These are phyloP conservation scores for Suillus weaverae DNA, from an alignment of 768 basidiomycete species.

Conservation along the genomic window DNA sequence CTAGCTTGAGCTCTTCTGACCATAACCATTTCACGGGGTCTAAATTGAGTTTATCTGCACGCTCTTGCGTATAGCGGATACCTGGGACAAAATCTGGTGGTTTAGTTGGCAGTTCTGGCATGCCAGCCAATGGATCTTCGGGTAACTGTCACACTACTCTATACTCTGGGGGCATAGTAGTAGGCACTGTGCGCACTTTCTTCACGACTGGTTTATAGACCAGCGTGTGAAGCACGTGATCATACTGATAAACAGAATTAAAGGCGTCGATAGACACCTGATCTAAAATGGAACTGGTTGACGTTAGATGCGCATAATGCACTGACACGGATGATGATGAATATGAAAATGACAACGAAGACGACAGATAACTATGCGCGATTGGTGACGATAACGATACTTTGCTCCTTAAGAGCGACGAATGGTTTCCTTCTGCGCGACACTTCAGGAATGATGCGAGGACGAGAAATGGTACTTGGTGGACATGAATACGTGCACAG, in stretches of 20 bases:
- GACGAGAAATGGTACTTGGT: too few relatives aligned
- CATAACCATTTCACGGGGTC: too few relatives aligned
- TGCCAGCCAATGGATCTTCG: background rate
- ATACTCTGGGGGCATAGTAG: background rate
- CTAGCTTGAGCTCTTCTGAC: too few relatives aligned
- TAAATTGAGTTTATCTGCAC: too few relatives aligned
- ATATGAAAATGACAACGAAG: too few relatives aligned
- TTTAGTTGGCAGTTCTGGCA: background rate
- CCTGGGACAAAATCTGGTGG: background rate
- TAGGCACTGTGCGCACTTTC: background rate
- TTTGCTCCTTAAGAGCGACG: too few relatives aligned
- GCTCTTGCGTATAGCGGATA: too few relatives aligned
- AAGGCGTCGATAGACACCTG: background rate
- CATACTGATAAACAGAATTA: background rate
- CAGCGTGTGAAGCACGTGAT: background rate
- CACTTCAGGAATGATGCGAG: too few relatives aligned
- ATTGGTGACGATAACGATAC: too few relatives aligned
- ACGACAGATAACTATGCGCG: too few relatives aligned
- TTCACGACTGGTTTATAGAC: background rate
- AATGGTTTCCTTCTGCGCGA: too few relatives aligned
- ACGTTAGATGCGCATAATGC: background rate
- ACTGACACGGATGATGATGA: background rate
- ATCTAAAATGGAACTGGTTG: rapidly evolving
- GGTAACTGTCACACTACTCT: background rate
- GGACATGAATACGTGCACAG: too few relatives aligned